These are phyloP conservation scores for Chlorophyllum brunneum DNA, from an alignment of 768 basidiomycete genomes.

Conservation along the genomic window DNA sequence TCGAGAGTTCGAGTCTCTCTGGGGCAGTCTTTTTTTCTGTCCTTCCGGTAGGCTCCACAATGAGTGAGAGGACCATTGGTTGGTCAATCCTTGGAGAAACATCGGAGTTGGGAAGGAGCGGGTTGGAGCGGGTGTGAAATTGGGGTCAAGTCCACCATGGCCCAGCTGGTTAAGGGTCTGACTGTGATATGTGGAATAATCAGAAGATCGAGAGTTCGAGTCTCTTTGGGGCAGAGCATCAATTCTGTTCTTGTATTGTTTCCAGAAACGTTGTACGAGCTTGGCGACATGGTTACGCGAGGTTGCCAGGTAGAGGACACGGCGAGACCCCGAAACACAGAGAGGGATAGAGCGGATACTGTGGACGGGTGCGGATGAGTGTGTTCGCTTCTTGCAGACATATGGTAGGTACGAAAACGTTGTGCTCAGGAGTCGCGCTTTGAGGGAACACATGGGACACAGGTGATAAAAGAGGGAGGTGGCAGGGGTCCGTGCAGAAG, in stretches of 20 bases:
- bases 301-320: background rate
- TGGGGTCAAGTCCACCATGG: too few relatives aligned
- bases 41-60: too few relatives aligned
- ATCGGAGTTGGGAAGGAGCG: too few relatives aligned
- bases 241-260: too few relatives aligned
- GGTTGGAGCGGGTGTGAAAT: too few relatives aligned
- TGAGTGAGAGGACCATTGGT: too few relatives aligned
- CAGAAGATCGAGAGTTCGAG: conserved; percentile 14
- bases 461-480: conserved; percentile 7
- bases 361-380: too few relatives aligned
- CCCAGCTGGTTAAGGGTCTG: conserved; percentile 13
- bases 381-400: too few relatives aligned
- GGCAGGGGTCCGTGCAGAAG: conserved; percentile 1
- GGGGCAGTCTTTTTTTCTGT: conserved; percentile 2
- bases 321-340: background rate
- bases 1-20: conserved; percentile 13
- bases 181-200: conserved; percentile 4
- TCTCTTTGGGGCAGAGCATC: conserved; percentile 12
- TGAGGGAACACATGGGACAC: background rate
- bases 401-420: too few relatives aligned
- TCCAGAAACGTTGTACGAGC: background rate
- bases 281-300: background rate
- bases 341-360: too few relatives aligned
- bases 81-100: too few relatives aligned
- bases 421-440: background rate